phyloP scores from a whole-genome alignment of 148 eudicot genomes.

The Chenopodium quinoa region DNA sequence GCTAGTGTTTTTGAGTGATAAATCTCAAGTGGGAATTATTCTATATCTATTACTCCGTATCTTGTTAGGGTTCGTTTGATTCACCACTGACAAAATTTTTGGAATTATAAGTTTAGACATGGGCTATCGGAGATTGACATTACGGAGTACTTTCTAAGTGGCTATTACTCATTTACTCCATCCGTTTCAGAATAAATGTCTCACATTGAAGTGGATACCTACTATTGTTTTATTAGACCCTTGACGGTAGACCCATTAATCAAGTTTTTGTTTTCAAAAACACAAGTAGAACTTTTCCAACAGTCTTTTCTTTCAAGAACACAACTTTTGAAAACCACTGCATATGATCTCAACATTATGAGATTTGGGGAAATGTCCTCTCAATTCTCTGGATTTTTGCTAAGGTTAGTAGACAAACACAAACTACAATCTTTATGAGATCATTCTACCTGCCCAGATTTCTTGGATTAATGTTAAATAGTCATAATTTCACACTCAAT shows the following conservation, averaged over 20 bases:
- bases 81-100: too few relatives aligned
- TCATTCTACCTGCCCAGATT: neutral
- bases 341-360: neutral
- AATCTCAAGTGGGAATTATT: neutral
- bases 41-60: neutral
- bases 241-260: neutral
- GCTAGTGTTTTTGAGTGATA: too few relatives aligned
- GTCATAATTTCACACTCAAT: neutral
- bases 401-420: neutral
- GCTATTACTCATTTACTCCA: neutral
- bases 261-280: neutral
- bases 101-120: too few relatives aligned
- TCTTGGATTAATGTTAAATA: neutral
- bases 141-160: too few relatives aligned
- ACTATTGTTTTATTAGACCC: neutral
- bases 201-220: too few relatives aligned
- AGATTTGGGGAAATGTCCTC: neutral
- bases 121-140: too few relatives aligned
- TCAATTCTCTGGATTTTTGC: neutral
- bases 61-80: neutral
- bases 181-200: neutral
- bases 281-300: neutral
- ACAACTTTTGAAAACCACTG: neutral
- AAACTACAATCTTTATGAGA: neutral
- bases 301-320: neutral